Percentiles rank a stretch among this genome's conserved stretches.
phyloP scores from a whole-genome alignment of 495 filamentous ascomycete genomes.

The Neurospora sp. region DNA sequence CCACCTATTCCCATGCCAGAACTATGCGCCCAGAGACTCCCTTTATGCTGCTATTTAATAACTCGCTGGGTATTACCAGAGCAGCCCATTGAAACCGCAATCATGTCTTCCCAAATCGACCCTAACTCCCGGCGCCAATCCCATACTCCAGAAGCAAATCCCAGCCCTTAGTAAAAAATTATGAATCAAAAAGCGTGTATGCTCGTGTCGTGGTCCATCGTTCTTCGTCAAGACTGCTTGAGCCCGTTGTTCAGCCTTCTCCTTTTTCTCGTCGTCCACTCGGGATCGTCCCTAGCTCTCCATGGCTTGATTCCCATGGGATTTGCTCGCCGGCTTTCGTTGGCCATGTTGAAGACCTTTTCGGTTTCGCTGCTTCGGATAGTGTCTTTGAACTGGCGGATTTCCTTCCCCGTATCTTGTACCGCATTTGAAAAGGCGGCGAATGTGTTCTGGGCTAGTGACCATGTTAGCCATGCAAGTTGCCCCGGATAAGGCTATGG shows the following conservation, averaged over 20 bases:
- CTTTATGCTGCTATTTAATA: neutral
- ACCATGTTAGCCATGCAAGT: constrained; percentile 6
- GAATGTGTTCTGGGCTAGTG: constrained; percentile 30
- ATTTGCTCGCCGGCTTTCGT: constrained; percentile 34
- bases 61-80: neutral
- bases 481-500: neutral
- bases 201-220: neutral
- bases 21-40: neutral
- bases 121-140: neutral
- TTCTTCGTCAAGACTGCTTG: neutral
- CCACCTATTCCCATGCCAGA: neutral
- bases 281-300: constrained; percentile 37
- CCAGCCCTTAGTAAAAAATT: neutral
- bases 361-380: constrained; percentile 30
- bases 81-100: neutral
- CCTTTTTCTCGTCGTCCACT: constrained; percentile 26
- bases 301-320: constrained; percentile 41
- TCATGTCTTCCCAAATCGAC: neutral
- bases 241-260: neutral
- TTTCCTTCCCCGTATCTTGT: constrained; percentile 27
- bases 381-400: constrained; percentile 31
- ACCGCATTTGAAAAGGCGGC: constrained; percentile 29
- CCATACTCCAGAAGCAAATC: neutral
- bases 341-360: constrained; percentile 30
- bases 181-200: neutral